Evolutionary conservation across 2,329 filamentous ascomycete species (phyloP).

Genomic region (Stagonosporopsis vannaccii): DNA sequence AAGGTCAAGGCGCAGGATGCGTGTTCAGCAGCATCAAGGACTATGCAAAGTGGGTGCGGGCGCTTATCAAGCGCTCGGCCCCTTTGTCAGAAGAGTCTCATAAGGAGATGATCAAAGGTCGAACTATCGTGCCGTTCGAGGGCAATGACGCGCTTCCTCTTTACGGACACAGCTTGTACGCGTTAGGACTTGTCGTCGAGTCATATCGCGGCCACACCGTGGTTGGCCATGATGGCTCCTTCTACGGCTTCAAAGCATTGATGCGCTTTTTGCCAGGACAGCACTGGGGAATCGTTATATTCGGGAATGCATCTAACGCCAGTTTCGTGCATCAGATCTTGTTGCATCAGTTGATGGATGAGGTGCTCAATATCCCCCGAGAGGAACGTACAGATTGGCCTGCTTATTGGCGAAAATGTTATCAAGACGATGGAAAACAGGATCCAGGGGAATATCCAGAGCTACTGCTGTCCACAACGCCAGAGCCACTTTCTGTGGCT

Average conservation of each 20-base stretch:
- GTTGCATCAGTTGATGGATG: conserved; percentile 15
- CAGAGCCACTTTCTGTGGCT: background rate
- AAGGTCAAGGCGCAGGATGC: conserved; percentile 33
- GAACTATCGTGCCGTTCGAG: conserved; percentile 15
- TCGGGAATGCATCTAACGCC: conserved; percentile 17
- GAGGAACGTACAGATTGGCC: conserved; percentile 9
- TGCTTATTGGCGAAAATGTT: conserved; percentile 4
- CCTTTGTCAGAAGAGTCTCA: conserved; percentile 21
- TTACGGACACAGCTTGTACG: conserved; percentile 18
- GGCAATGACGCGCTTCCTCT: conserved; percentile 13
- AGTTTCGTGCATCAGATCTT: conserved; percentile 16
- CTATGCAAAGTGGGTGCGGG: conserved; percentile 35
- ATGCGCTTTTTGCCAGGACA: conserved; percentile 17
- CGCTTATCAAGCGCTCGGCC: conserved; percentile 23
- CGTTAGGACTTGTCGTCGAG: conserved; percentile 16
- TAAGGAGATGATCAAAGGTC: conserved; percentile 24
- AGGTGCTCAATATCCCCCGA: background rate
- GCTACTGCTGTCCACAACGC: background rate
- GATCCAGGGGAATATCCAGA: conserved; percentile 1
- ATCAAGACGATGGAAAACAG: conserved; percentile 1
- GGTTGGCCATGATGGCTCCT: conserved; percentile 18
- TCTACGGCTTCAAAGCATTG: conserved; percentile 18
- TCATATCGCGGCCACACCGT: conserved; percentile 20
- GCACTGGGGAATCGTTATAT: conserved; percentile 21
- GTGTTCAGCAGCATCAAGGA: conserved; percentile 31